Base-by-base conservation (phyloP, 1,139 yeast species). In the Pichia sp. region DNA sequence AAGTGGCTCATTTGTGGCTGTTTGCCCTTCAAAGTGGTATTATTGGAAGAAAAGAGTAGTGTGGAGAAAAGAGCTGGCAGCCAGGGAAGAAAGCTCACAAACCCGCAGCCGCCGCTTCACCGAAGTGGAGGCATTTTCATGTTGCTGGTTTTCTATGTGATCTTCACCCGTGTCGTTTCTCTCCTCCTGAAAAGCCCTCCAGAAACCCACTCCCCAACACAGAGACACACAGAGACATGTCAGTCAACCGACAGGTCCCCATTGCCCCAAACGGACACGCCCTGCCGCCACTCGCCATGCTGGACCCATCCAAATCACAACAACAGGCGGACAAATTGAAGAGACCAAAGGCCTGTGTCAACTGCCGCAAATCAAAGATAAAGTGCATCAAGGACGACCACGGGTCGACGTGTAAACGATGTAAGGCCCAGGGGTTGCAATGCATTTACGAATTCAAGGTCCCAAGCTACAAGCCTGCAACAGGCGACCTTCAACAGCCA, bases 351-450 rank as follows among this genome's bases (percentile, higher is more conserved):
- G 89, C 89, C 6, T 83, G 90, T 59, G 70, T 78, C 20, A 73
- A 73, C 58, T 83, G 90, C 60, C 76, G 85, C 50, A 71, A 73
- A 59, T 75, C 85, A 30, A 83, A 83, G 65, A 83, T 83, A 28
- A 81, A 76, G 63, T 83, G 90, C 58, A 72, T 73, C 28, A 60
- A 58, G 40, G 41, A 44, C 4, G 76, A 77, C 53, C 66, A 67
- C 17, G 59, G 61, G n/a, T 63, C 74, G 40, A 83, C 84, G 1
- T 83, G 90, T 60, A 77, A 75, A 53, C 61, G 87, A 49, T 83
- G 90, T 58, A 56, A 70, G 19, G 73, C 73, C 38, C 72, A 69
- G 19, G 78, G 78, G 20, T 70, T 77, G 37, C 75, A 71, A 38
- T 83, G 89, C 57, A 76, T 76, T 40, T 83, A 77, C 62, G 79